A percentile compares a stretch with the other conserved stretches of the same genome.
phyloP scores from a whole-genome alignment of 768 basidiomycete genomes.

The Suillus subluteus region DNA sequence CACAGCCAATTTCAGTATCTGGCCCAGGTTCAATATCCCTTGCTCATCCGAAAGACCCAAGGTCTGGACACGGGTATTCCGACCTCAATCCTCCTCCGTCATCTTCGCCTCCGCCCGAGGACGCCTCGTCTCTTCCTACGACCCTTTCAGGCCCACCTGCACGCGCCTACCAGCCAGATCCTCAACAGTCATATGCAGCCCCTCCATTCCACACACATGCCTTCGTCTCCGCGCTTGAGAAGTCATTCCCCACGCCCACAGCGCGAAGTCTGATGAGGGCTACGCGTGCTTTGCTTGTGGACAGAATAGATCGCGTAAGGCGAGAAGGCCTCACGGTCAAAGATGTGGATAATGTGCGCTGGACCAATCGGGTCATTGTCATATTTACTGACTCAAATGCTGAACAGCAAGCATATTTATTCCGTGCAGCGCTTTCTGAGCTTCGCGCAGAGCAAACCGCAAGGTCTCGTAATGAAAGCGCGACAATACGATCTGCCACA shows the following conservation, averaged over 20 bases:
- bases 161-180: slow-evolving; percentile 10
- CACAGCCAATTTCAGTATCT: slow-evolving; percentile 8
- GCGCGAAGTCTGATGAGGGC: slow-evolving; percentile 85
- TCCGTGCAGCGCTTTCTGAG: slow-evolving; percentile 91
- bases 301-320: slow-evolving; percentile 70
- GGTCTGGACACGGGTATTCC: slow-evolving; percentile 16
- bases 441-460: slow-evolving; percentile 84
- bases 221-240: slow-evolving; percentile 73
- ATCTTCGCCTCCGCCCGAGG: slow-evolving; percentile 6
- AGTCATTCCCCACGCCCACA: slow-evolving; percentile 71
- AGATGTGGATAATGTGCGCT: slow-evolving; percentile 80
- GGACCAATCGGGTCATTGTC: slow-evolving; percentile 2
- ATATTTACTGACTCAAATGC: slow-evolving; percentile 1
- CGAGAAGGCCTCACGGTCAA: slow-evolving; percentile 74
- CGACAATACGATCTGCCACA: slow-evolving; percentile 77
- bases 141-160: slow-evolving; percentile 16
- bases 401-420: slow-evolving; percentile 89
- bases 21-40: slow-evolving; percentile 16
- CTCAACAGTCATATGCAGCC: slow-evolving; percentile 47
- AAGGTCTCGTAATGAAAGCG: slow-evolving; percentile 80
- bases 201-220: slow-evolving; percentile 86
- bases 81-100: slow-evolving; percentile 6
- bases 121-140: slow-evolving; percentile 18
- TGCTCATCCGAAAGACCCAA: slow-evolving; percentile 22
- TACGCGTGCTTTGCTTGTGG: slow-evolving; percentile 77